Percentiles rank a stretch among this genome's conserved stretches.
These are phyloP conservation scores for Geranium rotundifolium DNA, from an alignment of 345 rosid species.

Conservation along the genomic window DNA sequence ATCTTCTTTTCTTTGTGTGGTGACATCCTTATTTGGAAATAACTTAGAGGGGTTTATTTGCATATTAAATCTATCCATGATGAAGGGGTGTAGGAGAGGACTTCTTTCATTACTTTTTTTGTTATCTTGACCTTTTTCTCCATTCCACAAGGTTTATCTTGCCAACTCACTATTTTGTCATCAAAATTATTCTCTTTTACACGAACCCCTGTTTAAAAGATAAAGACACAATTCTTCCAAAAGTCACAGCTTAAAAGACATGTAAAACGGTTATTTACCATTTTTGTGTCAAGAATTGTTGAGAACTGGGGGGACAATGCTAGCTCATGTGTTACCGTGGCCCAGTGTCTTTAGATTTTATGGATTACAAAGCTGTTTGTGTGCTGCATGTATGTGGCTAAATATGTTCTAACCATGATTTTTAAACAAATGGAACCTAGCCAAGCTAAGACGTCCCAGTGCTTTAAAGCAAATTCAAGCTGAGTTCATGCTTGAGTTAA, in stretches of 20 bases:
- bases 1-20: too few relatives aligned
- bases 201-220: background rate
- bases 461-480: background rate
- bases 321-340: background rate
- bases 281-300: background rate
- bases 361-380: background rate
- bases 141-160: too few relatives aligned
- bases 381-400: background rate
- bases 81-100: background rate
- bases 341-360: background rate
- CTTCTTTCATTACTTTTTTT: too few relatives aligned
- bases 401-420: background rate
- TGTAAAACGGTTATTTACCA: background rate
- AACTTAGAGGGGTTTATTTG: background rate
- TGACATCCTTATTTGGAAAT: background rate
- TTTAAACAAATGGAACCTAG: background rate
- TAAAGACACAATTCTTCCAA: background rate
- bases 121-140: too few relatives aligned
- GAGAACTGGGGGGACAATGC: background rate
- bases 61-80: background rate
- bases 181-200: background rate
- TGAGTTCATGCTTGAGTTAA: background rate
- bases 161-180: too few relatives aligned
- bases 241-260: background rate
- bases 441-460: background rate